These are phyloP conservation scores for Cladobotryum mycophilum DNA, from an alignment of 2,329 filamentous ascomycete species.

Conservation along the genomic window DNA sequence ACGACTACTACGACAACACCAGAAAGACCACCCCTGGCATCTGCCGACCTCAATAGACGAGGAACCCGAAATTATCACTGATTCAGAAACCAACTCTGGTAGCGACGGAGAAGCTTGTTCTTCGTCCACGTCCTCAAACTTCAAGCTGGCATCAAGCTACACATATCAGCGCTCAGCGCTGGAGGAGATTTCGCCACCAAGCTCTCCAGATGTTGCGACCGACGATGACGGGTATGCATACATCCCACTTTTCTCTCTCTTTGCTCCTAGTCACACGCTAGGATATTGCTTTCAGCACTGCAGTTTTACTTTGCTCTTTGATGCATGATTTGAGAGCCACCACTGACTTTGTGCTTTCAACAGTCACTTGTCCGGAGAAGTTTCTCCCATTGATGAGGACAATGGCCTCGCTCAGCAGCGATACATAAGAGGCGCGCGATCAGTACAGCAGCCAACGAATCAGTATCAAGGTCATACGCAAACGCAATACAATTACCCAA, in stretches of 20 bases:
- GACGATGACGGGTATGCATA: conserved; percentile 32
- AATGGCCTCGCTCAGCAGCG: conserved; percentile 30
- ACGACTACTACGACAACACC: conserved; percentile 20
- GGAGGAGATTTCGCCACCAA: conserved; percentile 48
- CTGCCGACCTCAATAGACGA: conserved; percentile 52
- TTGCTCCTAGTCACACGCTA: neutral
- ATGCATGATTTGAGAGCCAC: neutral
- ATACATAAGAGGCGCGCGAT: conserved; percentile 14
- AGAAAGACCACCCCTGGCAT: conserved; percentile 13
- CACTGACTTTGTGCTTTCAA: neutral
- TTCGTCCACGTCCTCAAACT: conserved; percentile 32
- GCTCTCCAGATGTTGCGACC: conserved; percentile 44
- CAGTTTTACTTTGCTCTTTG: neutral
- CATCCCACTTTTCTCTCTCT: conserved; percentile 22
- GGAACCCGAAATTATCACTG: conserved; percentile 10
- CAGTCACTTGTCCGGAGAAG: conserved; percentile 25
- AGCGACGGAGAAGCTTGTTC: conserved; percentile 26
- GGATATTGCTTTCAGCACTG: neutral
- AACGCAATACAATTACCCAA: no score
- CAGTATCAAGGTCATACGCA: conserved; percentile 2
- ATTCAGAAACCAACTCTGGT: conserved; percentile 11
- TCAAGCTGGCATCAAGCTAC: conserved; percentile 21
- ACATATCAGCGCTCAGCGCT: conserved; percentile 34
- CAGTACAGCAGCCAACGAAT: conserved; percentile 12
- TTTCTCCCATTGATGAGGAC: conserved; percentile 48